phyloP scores from a whole-genome alignment of 1,139 yeast genomes.

The Hyphopichia burtonii region DNA sequence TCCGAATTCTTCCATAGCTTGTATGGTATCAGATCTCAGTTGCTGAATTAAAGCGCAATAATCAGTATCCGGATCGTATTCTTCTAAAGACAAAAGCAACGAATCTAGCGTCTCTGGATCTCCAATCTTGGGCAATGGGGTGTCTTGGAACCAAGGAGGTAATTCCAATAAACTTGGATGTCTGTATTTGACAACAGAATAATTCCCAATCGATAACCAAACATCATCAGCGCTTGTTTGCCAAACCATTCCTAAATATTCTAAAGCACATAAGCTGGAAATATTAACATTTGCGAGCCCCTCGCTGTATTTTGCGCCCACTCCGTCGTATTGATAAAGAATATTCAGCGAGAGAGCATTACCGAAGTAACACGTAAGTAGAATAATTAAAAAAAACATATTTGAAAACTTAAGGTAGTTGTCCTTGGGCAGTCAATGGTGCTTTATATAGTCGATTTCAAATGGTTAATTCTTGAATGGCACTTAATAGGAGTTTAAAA shows the following conservation, averaged over 20 bases:
- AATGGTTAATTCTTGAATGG: too few species aligned
- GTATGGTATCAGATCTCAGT: background rate
- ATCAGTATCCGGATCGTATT: background rate
- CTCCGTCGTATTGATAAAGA: background rate
- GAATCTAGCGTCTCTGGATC: background rate
- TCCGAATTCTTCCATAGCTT: background rate
- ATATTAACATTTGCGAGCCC: background rate
- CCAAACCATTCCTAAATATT: background rate
- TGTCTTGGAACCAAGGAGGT: background rate
- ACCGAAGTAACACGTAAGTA: background rate
- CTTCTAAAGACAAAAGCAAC: background rate
- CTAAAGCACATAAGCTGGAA: background rate
- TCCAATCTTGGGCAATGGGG: background rate
- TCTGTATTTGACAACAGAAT: background rate
- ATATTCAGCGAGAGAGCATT: background rate
- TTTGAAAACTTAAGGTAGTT: too few species aligned
- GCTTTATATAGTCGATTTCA: too few species aligned
- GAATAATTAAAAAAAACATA: background rate
- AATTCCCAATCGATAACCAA: background rate
- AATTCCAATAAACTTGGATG: background rate
- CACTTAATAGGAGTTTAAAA: too few species aligned
- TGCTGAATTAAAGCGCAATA: background rate
- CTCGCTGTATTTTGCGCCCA: background rate
- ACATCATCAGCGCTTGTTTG: background rate
- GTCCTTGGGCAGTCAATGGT: too few species aligned